Evolutionary conservation across 148 eudicot genomes (phyloP), one percentile per base, ranked within the genome.

Genomic region (Rhododendron griersonianum): DNA sequence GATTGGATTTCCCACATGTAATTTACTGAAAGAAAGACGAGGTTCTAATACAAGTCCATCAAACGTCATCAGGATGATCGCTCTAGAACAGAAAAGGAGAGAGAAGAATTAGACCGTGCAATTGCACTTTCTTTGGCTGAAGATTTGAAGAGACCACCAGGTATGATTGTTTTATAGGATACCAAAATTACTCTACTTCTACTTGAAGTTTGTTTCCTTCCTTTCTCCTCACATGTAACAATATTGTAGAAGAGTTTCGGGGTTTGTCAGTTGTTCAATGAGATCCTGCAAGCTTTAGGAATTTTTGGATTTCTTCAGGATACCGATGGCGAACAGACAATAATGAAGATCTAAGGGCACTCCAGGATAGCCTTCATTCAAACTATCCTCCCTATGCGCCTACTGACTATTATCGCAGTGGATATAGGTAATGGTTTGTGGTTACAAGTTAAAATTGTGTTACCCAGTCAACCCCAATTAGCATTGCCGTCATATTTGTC

Each of bases 51-150:
- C 37, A 37, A 83, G 5, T 69, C 51, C n/a, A 33, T 84, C 74
- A 30, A 81, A 73, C n/a, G 5, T 71, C 50, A 79, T 86, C 89
- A 98, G 99, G 96, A 91, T 91, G 98, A 93, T 77, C 92, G 90
- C n/a, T 80, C 93, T 15, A 92, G 92, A 88, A 80, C 94, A 78
- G 89, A 86, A 45, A 93, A 88, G 88, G 95, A 94, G 48, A 90
- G 87, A 74, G 98, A 93, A 89, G 99, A 94, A 82, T 85, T 91
- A 82, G 95, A 94, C 85, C 95, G 91, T 86, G 93, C 95, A 45
- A 85, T 92, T 80, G 94, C 95, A 35, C 96, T 92, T 59, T 96
- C 99, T 83, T 83, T 93, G 89, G 90, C 91, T 59, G 98, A 94
- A 87, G 98, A 90, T 87, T 87, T 89, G 78, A 94, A 90, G 88